These are phyloP conservation scores for Aspergillus sclerotialis DNA, from an alignment of 2,329 filamentous ascomycete species.

Conservation along the genomic window DNA sequence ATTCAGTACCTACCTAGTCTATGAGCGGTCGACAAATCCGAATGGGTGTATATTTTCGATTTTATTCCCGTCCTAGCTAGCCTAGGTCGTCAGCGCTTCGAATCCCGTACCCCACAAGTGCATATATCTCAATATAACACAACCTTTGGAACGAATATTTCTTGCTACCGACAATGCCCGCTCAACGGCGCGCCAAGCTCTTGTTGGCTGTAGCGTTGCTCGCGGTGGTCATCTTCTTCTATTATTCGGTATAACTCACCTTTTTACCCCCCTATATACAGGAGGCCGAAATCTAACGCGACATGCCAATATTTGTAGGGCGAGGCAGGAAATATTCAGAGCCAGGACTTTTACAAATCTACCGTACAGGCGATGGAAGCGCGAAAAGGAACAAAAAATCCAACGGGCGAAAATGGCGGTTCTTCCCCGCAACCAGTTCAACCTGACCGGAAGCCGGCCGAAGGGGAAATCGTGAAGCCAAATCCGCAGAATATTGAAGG, in stretches of 20 bases:
- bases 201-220: slow-evolving; percentile 59
- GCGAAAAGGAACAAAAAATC: slow-evolving; percentile 32
- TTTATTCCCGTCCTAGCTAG: too few relatives aligned
- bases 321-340: slow-evolving; percentile 33
- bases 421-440: slow-evolving; percentile 59
- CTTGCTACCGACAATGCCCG: slow-evolving; percentile 54
- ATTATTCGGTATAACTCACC: slow-evolving; percentile 56
- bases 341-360: slow-evolving; percentile 48
- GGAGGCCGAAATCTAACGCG: slow-evolving; percentile 3
- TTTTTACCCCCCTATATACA: neutral
- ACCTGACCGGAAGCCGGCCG: slow-evolving; percentile 60
- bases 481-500: slow-evolving; percentile 36
- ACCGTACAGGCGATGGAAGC: slow-evolving; percentile 50
- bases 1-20: too few relatives aligned
- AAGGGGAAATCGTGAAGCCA: slow-evolving; percentile 38
- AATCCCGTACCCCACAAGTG: too few relatives aligned
- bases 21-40: too few relatives aligned
- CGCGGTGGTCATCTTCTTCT: slow-evolving; percentile 61
- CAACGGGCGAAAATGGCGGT: slow-evolving; percentile 52
- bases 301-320: slow-evolving; percentile 20
- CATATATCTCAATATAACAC: too few relatives aligned
- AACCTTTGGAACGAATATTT: too few relatives aligned
- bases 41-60: too few relatives aligned
- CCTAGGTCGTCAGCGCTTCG: too few relatives aligned
- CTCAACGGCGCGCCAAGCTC: slow-evolving; percentile 62